A percentile compares a stretch with the other conserved stretches of the same genome.
These are phyloP conservation scores for Arthroderma sp. DNA, from an alignment of 2,329 filamentous ascomycete species.

Conservation along the genomic window DNA sequence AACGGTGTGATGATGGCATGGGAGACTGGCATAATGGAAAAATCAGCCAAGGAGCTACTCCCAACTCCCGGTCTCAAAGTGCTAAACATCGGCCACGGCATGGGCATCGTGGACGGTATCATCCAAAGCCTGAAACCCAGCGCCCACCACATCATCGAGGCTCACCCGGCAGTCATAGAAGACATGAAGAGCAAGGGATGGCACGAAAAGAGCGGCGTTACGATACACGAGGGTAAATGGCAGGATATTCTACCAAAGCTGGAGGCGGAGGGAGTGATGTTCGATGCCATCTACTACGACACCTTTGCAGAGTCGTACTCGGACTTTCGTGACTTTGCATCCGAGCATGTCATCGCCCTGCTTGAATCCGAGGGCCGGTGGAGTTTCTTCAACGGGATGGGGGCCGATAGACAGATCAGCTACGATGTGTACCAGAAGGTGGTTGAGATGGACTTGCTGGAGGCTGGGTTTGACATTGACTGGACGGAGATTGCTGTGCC, in stretches of 20 bases:
- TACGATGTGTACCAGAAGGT: conserved; percentile 95
- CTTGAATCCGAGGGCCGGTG: conserved; percentile 47
- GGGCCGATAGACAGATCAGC: conserved; percentile 80
- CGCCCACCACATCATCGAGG: conserved; percentile 74
- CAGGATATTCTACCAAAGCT: conserved; percentile 64
- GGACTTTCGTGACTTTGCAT: conserved; percentile 76
- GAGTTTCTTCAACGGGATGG: conserved; percentile 62
- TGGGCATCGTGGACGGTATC: conserved; percentile 75
- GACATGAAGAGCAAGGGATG: conserved; percentile 57
- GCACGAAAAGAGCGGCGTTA: conserved; percentile 48
- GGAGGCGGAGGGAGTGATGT: conserved; percentile 54
- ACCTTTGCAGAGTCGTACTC: conserved; percentile 92
- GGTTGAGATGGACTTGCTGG: conserved; percentile 77
- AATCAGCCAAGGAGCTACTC: conserved; percentile 57
- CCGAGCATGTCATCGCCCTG: conserved; percentile 69
- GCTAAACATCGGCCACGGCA: conserved; percentile 79
- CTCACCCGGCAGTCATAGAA: conserved; percentile 63
- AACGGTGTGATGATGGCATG: conserved; percentile 93
- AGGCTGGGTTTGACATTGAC: conserved; percentile 79
- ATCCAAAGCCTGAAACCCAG: conserved; percentile 57
- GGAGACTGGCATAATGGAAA: conserved; percentile 77
- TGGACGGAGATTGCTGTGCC: conserved; percentile 72
- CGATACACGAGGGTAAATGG: conserved; percentile 62
- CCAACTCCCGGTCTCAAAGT: conserved; percentile 53
- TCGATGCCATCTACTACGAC: conserved; percentile 92